Base-by-base conservation (phyloP, 129 eudicot genomes). In the Pseudognaphalium luteoalbum region DNA sequence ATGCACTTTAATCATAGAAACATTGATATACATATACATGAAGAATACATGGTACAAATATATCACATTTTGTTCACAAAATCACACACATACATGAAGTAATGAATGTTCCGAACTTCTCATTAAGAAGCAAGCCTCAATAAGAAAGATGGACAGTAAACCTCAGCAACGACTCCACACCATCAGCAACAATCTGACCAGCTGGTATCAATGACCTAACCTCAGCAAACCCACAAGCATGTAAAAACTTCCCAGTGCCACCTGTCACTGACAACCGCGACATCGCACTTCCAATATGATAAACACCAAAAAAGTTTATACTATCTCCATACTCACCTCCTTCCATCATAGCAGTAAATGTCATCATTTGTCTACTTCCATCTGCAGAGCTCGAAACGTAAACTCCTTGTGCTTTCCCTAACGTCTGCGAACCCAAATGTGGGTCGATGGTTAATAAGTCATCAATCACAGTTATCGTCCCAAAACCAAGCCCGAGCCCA, bases 141-240 rank as follows among this genome's bases (percentile, higher is more conserved):
- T 88, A 85, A 25, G 80, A 81, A 74, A 94, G 96, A 82, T 91
- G 91, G 16, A 94, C 82, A 57, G 86, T 75, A 1, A 94, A 77
- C 93, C 98, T 91, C 41, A 94, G 59, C 90, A 94, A 73, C 7
- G 93, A 84, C 96, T 91, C 91, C 12, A 85, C 91, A 3, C 98
- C 97, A 78, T 94, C 97, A 0, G 80, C 75, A 7, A 91, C 87
- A 64, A 81, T 86, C 90, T 91, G 98, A 60, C 96, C 98, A 32
- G 93, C 82, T 4, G 97, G 97, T 50, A 94, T 86, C 30, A 94
- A 83, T 2, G 97, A 83, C 19, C 98, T 83, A 52, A 94, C 73
- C 90, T 94, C 97, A 1, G 97, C 98, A 29, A 94, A 94, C 37
- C 98, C 98, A 72, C 98, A 91, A 4, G 97, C 97, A 62, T 91